Base-by-base conservation (phyloP, 768 basidiomycete species). In the Coprinellus aureogranulatus region DNA sequence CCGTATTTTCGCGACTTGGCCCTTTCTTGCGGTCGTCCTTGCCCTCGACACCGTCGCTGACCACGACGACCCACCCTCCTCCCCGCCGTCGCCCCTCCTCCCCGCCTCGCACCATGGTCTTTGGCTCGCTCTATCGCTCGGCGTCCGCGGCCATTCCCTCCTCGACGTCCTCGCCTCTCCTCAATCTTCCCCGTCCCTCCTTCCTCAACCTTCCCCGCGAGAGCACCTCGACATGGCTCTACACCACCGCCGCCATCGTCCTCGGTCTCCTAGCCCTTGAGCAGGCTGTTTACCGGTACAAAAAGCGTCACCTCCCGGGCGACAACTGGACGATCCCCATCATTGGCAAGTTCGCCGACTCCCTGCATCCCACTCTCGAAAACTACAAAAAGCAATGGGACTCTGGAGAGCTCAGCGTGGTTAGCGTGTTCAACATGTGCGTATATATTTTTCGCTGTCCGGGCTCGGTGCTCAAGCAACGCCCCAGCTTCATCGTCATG, bases 401-500 rank as follows among this genome's bases (percentile, higher is more conserved):
- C 62, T 87, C 88, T 2, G 95, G 94, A 53, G 87, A 87, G 14
- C 81, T 99, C 31, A 90, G 89, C 62, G 94, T 88, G 10, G 76
- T 96, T 57, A 94, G 92, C 69, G 97, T 99, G 3, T 99, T 99
- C 78, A 96, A 99, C 75, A 98, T 99, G 97, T 92, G 60, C 64
- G 88, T 74, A 31, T 34, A 40, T 16, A 40, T 51, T 37, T 54
- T 41, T 31, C 20, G 18, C 40, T 31, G 20, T 31, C 31, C 39
- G 26, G 22, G 39, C 26, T 39, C 31, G 14, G 34, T 45, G 16
- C 34, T 23, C 50, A 45, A 66, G 62, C 46, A 39, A 49, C 14
- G 22, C 25, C 31, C 28, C 68, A 99, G 97, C 65, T 98, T 98
- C 73, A 98, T 99, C 68, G 97, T 99, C 67, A 95, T 98, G 85